Evolutionary conservation across 2,329 filamentous ascomycete genomes (phyloP).

Genomic region (Aureobasidium sp.): DNA sequence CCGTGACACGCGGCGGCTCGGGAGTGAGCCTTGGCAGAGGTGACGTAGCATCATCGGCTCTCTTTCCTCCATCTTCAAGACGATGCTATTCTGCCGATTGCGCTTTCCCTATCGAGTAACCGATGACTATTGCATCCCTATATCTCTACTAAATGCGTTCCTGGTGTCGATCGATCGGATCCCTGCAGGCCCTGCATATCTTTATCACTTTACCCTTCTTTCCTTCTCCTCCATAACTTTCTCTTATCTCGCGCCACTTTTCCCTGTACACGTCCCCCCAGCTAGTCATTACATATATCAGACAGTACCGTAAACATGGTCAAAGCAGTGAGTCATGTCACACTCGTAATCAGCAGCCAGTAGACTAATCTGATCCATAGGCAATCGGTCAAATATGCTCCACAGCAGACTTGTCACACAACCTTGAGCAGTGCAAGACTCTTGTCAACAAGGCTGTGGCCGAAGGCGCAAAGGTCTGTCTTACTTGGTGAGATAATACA

Average conservation of each 20-base stretch:
- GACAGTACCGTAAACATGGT: slow-evolving; percentile 19
- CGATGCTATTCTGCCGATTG: not conserved
- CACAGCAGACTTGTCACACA: slow-evolving; percentile 67
- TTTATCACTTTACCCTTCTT: not conserved
- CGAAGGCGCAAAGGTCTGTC: slow-evolving; percentile 66
- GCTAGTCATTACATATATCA: not conserved
- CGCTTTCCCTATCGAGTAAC: not conserved
- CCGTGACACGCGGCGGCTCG: slow-evolving; percentile 1
- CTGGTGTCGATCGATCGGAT: slow-evolving; percentile 2
- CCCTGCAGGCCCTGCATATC: not conserved
- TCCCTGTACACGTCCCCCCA: not conserved
- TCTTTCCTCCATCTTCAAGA: not conserved
- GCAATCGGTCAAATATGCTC: slow-evolving; percentile 87
- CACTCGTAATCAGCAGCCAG: not conserved
- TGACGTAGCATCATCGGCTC: not conserved
- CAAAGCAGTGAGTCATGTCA: slow-evolving; percentile 19
- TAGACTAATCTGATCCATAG: slow-evolving; percentile 38
- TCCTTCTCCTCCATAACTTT: not conserved
- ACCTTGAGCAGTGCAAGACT: slow-evolving; percentile 68
- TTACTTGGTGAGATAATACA: not conserved
- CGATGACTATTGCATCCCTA: slow-evolving; percentile 6
- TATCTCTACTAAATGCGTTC: not conserved
- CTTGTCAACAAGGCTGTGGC: slow-evolving; percentile 66
- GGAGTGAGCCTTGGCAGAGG: slow-evolving; percentile 1
- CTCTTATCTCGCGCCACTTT: not conserved